Percentiles rank a stretch among this genome's conserved stretches.
Conservation (phyloP, 164 flowering plant species). For the Nymphaea thermarum region DNA sequence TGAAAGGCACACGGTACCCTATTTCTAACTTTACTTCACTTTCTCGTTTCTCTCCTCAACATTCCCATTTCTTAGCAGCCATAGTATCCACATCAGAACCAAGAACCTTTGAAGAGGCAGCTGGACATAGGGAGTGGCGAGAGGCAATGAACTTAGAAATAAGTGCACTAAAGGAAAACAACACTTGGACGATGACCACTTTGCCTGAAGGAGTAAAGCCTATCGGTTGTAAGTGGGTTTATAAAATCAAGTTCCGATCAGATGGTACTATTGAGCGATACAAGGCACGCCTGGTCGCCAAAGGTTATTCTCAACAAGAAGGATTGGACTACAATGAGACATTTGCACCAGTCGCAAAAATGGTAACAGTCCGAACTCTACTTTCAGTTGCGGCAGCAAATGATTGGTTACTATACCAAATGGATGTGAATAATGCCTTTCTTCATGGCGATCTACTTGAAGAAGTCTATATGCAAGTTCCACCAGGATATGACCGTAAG, state of each 20-base stretch:
- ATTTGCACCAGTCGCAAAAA: conserved; percentile 3
- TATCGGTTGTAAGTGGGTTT: not conserved
- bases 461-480: conserved; percentile 4
- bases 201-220: not conserved
- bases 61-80: not conserved
- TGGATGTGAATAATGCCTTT: not conserved
- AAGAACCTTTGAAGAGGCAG: not conserved
- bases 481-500: not conserved
- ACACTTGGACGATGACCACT: not conserved
- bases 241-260: not conserved
- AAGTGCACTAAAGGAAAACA: not conserved
- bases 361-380: not conserved
- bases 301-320: not conserved
- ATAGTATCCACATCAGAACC: not conserved
- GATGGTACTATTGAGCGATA: conserved; percentile 1
- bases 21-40: not conserved
- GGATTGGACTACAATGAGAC: conserved; percentile 2
- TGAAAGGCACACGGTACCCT: not conserved
- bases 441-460: conserved; percentile 4
- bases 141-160: not conserved
- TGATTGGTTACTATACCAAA: not conserved
- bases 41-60: not conserved
- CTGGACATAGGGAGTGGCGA: not conserved
- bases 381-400: not conserved
- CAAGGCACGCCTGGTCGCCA: not conserved